Percentiles rank a stretch among this genome's conserved stretches.
Conservation (phyloP, 1,139 yeast species). For the Neolecta irregularis region DNA sequence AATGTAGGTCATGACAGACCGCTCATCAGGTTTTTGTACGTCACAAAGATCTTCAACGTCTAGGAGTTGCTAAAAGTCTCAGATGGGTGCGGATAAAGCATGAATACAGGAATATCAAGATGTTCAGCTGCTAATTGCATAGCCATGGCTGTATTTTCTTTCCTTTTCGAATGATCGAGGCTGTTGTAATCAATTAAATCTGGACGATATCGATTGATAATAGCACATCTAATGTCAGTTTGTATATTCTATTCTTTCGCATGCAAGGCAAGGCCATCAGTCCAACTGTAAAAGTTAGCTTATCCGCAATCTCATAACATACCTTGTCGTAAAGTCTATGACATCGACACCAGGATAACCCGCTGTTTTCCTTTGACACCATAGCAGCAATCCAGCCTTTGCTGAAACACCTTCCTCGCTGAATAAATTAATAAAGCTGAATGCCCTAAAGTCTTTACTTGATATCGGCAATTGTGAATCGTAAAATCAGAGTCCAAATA, state of each 20-base stretch:
- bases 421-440: not conserved
- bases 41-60: constrained; percentile 44
- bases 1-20: constrained; percentile 48
- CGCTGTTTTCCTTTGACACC: constrained; percentile 33
- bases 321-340: constrained; percentile 25
- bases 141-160: constrained; percentile 26
- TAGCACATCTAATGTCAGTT: constrained; percentile 24
- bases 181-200: constrained; percentile 29
- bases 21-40: constrained; percentile 43
- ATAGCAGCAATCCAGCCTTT: constrained; percentile 30
- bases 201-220: constrained; percentile 32
- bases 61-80: constrained; percentile 26
- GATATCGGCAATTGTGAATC: constrained; percentile 35
- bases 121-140: constrained; percentile 29
- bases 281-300: constrained; percentile 25
- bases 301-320: not conserved
- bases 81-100: not conserved
- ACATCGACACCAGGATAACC: constrained; percentile 28
- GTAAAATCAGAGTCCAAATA: constrained; percentile 45
- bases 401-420: constrained; percentile 30
- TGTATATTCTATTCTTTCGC: not conserved
- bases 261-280: constrained; percentile 32
- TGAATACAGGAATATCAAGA: constrained; percentile 34
- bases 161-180: constrained; percentile 23
- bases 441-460: constrained; percentile 11